A percentile compares a stretch with the other conserved stretches of the same genome.
Evolutionary conservation across 371 early-diverging fungal species (phyloP).

Genomic region (Synchytrium microbalum): DNA sequence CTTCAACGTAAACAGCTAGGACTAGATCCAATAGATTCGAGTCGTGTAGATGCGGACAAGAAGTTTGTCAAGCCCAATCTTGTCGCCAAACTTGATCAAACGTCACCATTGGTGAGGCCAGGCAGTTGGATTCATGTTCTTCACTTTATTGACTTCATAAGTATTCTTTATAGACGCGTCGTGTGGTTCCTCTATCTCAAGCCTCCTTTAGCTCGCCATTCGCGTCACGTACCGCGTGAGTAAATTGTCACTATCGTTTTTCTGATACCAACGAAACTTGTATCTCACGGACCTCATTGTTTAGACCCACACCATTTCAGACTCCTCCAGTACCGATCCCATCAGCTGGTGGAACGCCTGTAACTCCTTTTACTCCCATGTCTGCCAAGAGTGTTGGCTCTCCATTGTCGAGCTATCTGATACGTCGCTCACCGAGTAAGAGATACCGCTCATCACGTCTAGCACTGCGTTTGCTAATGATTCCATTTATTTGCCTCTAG

Average conservation of each 20-base stretch:
- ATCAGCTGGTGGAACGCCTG: neutral
- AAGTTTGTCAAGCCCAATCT: too few species aligned
- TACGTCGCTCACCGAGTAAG: neutral
- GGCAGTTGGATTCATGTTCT: too few species aligned
- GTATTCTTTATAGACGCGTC: neutral
- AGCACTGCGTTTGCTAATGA: too few species aligned
- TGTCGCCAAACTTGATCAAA: neutral
- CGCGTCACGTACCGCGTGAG: neutral
- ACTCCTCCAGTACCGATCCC: neutral
- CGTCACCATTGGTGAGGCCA: neutral
- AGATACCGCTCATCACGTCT: too few species aligned
- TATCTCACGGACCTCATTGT: neutral
- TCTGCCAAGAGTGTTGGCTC: neutral
- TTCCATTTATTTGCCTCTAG: neutral
- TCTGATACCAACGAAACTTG: neutral
- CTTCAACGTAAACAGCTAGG: neutral
- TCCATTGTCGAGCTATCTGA: neutral
- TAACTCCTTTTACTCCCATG: neutral
- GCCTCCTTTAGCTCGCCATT: neutral
- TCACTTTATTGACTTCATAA: too few species aligned
- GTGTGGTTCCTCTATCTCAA: neutral
- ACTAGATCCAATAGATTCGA: neutral
- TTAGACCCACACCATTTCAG: neutral
- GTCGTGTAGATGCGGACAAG: too few species aligned
- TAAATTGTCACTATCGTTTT: neutral